A percentile compares a stretch with the other conserved stretches of the same genome.
Conservation (phyloP, 2,329 filamentous ascomycete genomes). For the Xylaria arbuscula region DNA sequence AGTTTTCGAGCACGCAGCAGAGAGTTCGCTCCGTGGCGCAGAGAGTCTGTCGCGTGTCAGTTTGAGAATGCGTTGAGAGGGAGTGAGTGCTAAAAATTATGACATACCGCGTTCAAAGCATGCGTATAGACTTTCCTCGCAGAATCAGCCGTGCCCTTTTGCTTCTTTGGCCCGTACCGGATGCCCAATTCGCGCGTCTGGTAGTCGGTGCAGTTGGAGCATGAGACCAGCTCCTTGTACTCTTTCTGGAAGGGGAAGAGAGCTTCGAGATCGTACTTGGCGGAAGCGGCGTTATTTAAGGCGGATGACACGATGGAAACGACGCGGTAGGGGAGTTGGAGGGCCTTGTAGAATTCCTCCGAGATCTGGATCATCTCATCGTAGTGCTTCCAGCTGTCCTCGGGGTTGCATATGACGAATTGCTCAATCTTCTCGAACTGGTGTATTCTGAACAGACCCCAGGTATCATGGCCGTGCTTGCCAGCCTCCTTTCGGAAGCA, state of each 20-base stretch:
- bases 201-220: conserved; percentile 93
- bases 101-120: conserved; percentile 82
- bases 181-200: conserved; percentile 95
- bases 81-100: neutral
- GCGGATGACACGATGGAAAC: conserved; percentile 97
- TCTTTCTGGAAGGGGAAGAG: conserved; percentile 97
- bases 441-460: conserved; percentile 87
- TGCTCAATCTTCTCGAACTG: conserved; percentile 89
- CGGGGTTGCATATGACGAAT: conserved; percentile 74
- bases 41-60: conserved; percentile 34
- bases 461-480: conserved; percentile 90
- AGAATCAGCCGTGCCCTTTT: conserved; percentile 70
- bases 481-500: conserved; percentile 97
- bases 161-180: conserved; percentile 86
- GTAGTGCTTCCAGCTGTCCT: conserved; percentile 87
- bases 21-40: conserved; percentile 86
- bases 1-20: conserved; percentile 97
- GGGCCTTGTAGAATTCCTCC: conserved; percentile 93
- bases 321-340: conserved; percentile 89
- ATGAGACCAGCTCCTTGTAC: conserved; percentile 87
- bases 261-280: conserved; percentile 96
- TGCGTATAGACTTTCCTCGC: conserved; percentile 92
- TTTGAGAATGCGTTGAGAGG: neutral
- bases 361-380: conserved; percentile 91
- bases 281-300: conserved; percentile 86